Base-by-base conservation (phyloP, 2,329 filamentous ascomycete genomes). In the Aspergillus clavatus region DNA sequence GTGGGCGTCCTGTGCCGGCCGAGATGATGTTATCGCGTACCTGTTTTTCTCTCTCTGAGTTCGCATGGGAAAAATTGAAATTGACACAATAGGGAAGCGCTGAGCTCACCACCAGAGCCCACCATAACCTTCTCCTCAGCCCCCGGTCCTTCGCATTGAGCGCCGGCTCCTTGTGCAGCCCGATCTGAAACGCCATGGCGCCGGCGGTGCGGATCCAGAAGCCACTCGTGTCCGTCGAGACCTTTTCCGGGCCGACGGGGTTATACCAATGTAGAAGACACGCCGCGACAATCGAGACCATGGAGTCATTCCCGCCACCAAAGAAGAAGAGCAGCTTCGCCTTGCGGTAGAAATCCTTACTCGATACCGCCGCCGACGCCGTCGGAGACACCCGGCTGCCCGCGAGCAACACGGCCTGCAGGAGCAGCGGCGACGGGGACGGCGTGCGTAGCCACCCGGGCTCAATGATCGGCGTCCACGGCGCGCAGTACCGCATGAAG, bases 211-310 rank as follows among this genome's bases (percentile, higher is more conserved):
- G 60, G 23, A 71, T 59, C 69, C 69, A 72, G 39, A 71, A 72
- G 4, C 63, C 62, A 44, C 69, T 71, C 0, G 68, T 71, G 40
- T 72, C 66, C 0, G 69, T 59, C 1, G 66, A 68, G 5, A 69
- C 59, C 36, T 62, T 58, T 42, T 71, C 68, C 0, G 69, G 68
- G 0, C 69, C 68, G 48, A 69, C 66, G 0, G 69, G 69, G 38
- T 71, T 72, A 55, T 68, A 72, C 69, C 68, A 72, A 48, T 71
- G 69, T 26, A 72, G 43, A 0, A 72, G 50, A 33, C 66, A 65
- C 6, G 66, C 61, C 7, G 66, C 65, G 10, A 66, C 64, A 33
- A 69, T 66, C 2, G 61, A 70, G 31, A 71, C 63, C 38, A 72
- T 61, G 4, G 69, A 65, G 38, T 71, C 60, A 29, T 65, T 60